A percentile compares a stretch with the other conserved stretches of the same genome.
These are phyloP conservation scores for Phaeosphaeria sp. DNA, from an alignment of 2,329 filamentous ascomycete species.

Conservation along the genomic window DNA sequence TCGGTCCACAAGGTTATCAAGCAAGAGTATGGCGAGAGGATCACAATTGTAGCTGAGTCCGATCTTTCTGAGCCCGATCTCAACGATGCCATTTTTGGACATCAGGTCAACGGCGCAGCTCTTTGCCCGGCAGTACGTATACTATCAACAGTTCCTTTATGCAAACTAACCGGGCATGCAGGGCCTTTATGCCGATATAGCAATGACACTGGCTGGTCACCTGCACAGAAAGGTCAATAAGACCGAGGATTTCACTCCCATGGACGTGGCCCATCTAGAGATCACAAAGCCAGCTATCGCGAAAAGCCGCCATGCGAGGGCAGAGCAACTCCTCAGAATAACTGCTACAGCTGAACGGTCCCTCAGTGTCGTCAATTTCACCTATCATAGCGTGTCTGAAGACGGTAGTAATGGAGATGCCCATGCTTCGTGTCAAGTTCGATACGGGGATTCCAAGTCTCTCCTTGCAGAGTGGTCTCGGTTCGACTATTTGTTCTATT, in stretches of 20 bases:
- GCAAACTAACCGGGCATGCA: no score
- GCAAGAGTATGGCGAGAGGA: no score
- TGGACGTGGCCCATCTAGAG: conserved; percentile 13
- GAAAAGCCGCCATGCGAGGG: not conserved
- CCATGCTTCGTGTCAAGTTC: not conserved
- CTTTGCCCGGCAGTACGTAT: not conserved
- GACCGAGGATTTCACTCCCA: not conserved
- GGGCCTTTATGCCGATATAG: conserved; percentile 40
- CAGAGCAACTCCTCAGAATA: not conserved
- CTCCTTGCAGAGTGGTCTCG: not conserved
- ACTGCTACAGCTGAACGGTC: not conserved
- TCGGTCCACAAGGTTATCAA: no score
- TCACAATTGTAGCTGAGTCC: no score
- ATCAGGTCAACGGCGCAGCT: not conserved
- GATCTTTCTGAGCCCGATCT: no score
- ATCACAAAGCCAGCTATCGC: conserved; percentile 18
- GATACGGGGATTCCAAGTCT: not conserved
- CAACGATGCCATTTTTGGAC: not conserved
- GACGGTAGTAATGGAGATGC: not conserved
- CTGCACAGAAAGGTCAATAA: not conserved
- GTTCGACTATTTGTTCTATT: not conserved
- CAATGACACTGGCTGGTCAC: conserved; percentile 34
- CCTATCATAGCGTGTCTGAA: not conserved
- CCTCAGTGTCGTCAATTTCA: not conserved
- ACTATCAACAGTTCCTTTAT: no score